Evolutionary conservation across 371 early-diverging fungal species (phyloP).

Genomic region (Mortierella sp.): DNA sequence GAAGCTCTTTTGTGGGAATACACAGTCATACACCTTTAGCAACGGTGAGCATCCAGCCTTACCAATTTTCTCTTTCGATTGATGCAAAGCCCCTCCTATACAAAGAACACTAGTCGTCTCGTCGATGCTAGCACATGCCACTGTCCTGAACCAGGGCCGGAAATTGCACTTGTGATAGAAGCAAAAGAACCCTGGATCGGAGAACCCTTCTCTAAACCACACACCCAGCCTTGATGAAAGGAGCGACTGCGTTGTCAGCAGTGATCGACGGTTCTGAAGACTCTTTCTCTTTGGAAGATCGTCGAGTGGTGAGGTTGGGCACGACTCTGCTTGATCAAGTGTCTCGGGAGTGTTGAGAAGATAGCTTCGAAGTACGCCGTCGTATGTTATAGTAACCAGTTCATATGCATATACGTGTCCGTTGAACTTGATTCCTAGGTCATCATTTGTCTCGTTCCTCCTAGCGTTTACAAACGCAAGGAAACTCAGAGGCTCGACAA

Average conservation of each 20-base stretch:
- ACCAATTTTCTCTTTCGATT: constrained; percentile 16
- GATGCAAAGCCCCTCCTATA: constrained; percentile 53
- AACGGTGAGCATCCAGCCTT: not conserved
- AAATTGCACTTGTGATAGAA: constrained; percentile 58
- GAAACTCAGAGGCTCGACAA: constrained; percentile 58
- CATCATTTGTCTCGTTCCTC: constrained; percentile 13
- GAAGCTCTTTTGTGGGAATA: no score
- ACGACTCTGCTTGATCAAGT: constrained; percentile 9
- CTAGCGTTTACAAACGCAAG: constrained; percentile 46
- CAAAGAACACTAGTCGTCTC: constrained; percentile 42
- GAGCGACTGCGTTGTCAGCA: constrained; percentile 35
- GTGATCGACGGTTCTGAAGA: constrained; percentile 30
- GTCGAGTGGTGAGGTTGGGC: constrained; percentile 20
- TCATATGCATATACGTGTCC: constrained; percentile 58
- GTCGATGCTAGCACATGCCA: constrained; percentile 56
- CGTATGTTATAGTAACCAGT: constrained; percentile 56
- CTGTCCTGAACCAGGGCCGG: constrained; percentile 51
- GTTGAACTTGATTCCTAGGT: constrained; percentile 19
- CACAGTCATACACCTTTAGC: no score
- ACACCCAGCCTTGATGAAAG: constrained; percentile 22
- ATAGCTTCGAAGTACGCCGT: constrained; percentile 59
- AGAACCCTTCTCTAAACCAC: constrained; percentile 51
- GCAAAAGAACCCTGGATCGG: constrained; percentile 58
- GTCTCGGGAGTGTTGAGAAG: constrained; percentile 54
- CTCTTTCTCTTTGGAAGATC: constrained; percentile 17